Percentiles rank a stretch among this genome's conserved stretches.
Conservation (phyloP, 1,284 basidiomycete species). For the Cutaneotrichosporon sp. region DNA sequence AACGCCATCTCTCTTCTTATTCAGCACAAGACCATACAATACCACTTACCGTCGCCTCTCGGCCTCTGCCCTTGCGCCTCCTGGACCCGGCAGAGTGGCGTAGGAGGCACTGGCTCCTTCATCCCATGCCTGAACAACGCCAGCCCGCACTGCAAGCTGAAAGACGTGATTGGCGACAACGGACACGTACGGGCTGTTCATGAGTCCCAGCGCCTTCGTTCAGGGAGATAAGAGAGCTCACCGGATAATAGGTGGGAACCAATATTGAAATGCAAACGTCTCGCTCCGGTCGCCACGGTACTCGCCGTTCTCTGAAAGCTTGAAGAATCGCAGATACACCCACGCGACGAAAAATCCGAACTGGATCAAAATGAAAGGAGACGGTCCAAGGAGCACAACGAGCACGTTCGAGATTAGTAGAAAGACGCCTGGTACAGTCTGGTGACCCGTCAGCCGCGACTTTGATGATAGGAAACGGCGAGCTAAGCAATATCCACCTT, state of each 20-base stretch:
- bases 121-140: constrained; percentile 74
- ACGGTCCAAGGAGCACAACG: constrained; percentile 80
- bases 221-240: constrained; percentile 49
- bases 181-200: constrained; percentile 55
- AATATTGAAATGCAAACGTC: constrained; percentile 89
- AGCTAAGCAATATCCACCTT: constrained; percentile 58
- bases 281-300: constrained; percentile 81
- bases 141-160: constrained; percentile 56
- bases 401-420: constrained; percentile 85
- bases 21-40: background rate
- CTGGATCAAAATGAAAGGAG: constrained; percentile 93
- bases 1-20: constrained; percentile 72
- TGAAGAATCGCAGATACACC: constrained; percentile 95
- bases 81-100: constrained; percentile 59
- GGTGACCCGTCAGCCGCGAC: constrained; percentile 5
- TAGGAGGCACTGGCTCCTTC: constrained; percentile 64
- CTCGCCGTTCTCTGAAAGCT: constrained; percentile 61
- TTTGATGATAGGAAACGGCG: too few species aligned
- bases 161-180: constrained; percentile 65
- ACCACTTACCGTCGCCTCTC: constrained; percentile 70
- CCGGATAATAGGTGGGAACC: constrained; percentile 95
- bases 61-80: constrained; percentile 84
- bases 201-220: constrained; percentile 11
- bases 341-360: constrained; percentile 96
- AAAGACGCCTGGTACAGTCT: constrained; percentile 90